Evolutionary conservation across 2,329 filamentous ascomycete species (phyloP).

Genomic region (Paecilomyces sp.): DNA sequence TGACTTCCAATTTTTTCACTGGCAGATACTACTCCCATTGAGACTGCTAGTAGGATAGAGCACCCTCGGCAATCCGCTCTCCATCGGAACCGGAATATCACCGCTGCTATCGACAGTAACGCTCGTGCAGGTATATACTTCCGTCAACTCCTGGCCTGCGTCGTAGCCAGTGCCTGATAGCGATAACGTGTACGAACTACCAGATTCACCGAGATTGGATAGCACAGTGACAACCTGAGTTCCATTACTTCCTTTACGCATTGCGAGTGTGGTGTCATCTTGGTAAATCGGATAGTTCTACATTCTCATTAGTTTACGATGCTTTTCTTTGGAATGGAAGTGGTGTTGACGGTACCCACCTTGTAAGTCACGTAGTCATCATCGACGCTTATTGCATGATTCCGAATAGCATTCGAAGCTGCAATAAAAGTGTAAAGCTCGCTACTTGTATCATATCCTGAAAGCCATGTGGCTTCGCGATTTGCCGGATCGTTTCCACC

Average conservation of each 20-base stretch:
- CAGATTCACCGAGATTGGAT: conserved; percentile 32
- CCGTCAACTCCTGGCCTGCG: conserved; percentile 16
- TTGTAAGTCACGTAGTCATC: conserved; percentile 33
- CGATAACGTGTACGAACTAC: conserved; percentile 17
- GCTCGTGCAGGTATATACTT: conserved; percentile 32
- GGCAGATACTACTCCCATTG: background rate
- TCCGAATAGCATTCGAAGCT: conserved; percentile 45
- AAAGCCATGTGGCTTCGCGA: conserved; percentile 55
- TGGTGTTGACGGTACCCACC: conserved; percentile 8
- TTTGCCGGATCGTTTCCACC: conserved; percentile 45
- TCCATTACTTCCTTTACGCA: conserved; percentile 37
- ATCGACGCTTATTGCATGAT: conserved; percentile 32
- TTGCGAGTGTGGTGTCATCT: conserved; percentile 36
- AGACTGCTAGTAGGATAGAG: conserved; percentile 9
- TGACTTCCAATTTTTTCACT: background rate
- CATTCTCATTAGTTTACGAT: background rate
- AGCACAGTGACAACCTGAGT: conserved; percentile 35
- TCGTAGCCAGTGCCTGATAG: conserved; percentile 17
- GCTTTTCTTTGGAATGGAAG: background rate
- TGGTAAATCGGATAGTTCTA: conserved; percentile 37
- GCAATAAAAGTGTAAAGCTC: conserved; percentile 46
- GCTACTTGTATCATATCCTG: conserved; percentile 39
- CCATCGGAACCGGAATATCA: conserved; percentile 38
- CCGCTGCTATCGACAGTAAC: conserved; percentile 38
- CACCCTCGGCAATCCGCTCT: conserved; percentile 36